Evolutionary conservation across 495 filamentous ascomycete genomes (phyloP).

Genomic region (Apiosordaria backusii): DNA sequence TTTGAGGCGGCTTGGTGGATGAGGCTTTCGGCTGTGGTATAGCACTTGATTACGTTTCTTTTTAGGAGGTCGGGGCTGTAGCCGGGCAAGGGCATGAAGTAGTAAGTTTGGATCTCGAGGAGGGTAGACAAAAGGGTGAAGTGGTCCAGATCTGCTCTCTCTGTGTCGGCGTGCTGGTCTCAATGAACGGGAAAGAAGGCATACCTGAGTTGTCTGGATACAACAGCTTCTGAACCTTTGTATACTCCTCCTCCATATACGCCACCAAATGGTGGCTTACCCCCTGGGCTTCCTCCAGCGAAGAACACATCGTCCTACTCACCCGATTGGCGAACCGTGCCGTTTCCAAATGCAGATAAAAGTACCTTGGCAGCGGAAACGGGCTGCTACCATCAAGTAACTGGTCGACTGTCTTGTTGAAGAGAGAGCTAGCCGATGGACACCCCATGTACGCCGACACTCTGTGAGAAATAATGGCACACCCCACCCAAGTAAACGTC

Average conservation of each 20-base stretch:
- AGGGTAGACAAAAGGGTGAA: conserved; percentile 41
- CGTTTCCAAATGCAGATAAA: conserved; percentile 40
- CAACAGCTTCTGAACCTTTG: conserved; percentile 36
- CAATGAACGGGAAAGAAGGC: neutral
- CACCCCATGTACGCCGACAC: conserved; percentile 39
- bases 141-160: conserved; percentile 34
- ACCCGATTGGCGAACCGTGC: conserved; percentile 40
- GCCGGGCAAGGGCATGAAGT: conserved; percentile 41
- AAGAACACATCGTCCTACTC: conserved; percentile 38
- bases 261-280: conserved; percentile 39
- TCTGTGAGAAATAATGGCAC: conserved; percentile 41
- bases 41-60: conserved; percentile 39
- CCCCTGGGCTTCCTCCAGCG: conserved; percentile 40
- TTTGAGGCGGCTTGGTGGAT: conserved; percentile 27
- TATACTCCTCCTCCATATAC: conserved; percentile 44
- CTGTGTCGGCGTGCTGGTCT: neutral
- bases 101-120: conserved; percentile 46
- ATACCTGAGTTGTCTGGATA: conserved; percentile 42
- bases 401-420: conserved; percentile 42
- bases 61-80: conserved; percentile 36
- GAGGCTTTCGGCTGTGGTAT: conserved; percentile 38
- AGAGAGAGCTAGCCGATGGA: conserved; percentile 37
- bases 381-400: conserved; percentile 36
- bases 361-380: conserved; percentile 38
- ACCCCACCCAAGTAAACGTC: conserved; percentile 43